Base-by-base conservation (phyloP, 2,329 filamentous ascomycete species). In the Tolypocladium nubicola region DNA sequence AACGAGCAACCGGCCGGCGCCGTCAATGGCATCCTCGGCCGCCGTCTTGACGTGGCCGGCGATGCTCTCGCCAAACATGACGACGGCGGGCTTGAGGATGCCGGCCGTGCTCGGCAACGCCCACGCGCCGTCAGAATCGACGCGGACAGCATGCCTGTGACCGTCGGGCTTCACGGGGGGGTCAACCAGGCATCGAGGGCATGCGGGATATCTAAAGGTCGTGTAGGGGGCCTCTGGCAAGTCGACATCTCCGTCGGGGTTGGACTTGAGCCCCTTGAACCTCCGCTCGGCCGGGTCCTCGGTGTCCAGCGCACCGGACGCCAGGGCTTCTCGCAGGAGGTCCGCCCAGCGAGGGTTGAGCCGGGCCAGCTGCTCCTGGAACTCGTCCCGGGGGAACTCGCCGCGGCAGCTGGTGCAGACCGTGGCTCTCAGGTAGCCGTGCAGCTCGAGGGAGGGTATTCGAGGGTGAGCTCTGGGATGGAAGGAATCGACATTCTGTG, bases 401-500 rank as follows among this genome's bases (percentile, higher is more conserved):
- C 79, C 83, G 56, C 78, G 79, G 73, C 94, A 99, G 64, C 84
- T 89, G 14, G 88, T 82, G 74, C 94, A 99, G 55, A 91, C 81
- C 37, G 91, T 81, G 37, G 87, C 84, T 62, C 92, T 83, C 53
- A 99, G 79, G 71, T 94, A 96, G 63, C 94, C 94, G 71, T 99
- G 94, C 54, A 99, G 79, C 72, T 97, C 93, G 52, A 95, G 76
- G 11, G 89, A 94, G 7, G 83, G 80, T 49, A 92, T 73, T 11
- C 77, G 68, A 0, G 91, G 89, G 70, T 97, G 92, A 1, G 90
- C 88, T 59, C 75, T 75, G 2, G 81, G 78, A 71, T 99, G 94
- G 69, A 99, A 96, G 2, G 91, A 96, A 73, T 99, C 94, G 55
- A 99, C 94, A 68, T 97, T 97, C 70, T 99, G 94, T 45, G 94